Evolutionary conservation across 2,329 filamentous ascomycete genomes (phyloP).

Genomic region (Eutypella sp.): DNA sequence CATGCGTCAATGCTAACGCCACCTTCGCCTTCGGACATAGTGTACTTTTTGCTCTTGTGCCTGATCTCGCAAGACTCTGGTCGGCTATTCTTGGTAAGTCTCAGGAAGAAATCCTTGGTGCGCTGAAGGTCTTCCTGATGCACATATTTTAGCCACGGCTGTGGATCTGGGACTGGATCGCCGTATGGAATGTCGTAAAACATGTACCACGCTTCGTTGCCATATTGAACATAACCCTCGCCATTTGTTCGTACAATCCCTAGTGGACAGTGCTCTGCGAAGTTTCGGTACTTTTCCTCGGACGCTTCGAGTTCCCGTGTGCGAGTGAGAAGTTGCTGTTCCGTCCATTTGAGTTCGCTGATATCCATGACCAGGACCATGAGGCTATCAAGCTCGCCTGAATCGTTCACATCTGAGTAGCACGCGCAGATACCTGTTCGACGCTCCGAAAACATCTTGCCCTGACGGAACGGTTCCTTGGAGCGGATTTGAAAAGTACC

Average conservation of each 20-base stretch:
- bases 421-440: slow-evolving; percentile 21
- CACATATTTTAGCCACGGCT: slow-evolving; percentile 20
- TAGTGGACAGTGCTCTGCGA: slow-evolving; percentile 22
- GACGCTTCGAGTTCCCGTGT: slow-evolving; percentile 20
- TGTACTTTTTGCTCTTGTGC: slow-evolving; percentile 16
- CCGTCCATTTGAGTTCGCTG: slow-evolving; percentile 23
- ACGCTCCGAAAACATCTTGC: slow-evolving; percentile 18
- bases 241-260: slow-evolving; percentile 22
- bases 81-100: slow-evolving; percentile 6
- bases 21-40: slow-evolving; percentile 16
- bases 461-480: slow-evolving; percentile 18
- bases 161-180: slow-evolving; percentile 5
- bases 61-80: slow-evolving; percentile 18
- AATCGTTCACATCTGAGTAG: slow-evolving; percentile 20
- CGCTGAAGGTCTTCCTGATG: slow-evolving; percentile 13
- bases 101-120: slow-evolving; percentile 14
- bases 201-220: slow-evolving; percentile 19
- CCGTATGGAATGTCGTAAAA: slow-evolving; percentile 16
- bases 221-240: slow-evolving; percentile 18
- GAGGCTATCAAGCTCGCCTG: slow-evolving; percentile 17
- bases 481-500: slow-evolving; percentile 22
- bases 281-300: slow-evolving; percentile 19
- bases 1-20: slow-evolving; percentile 17
- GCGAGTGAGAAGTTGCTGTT: slow-evolving; percentile 19
- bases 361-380: slow-evolving; percentile 24